Base-by-base conservation (phyloP, 495 filamentous ascomycete species). In the Lepidopterella palustris region DNA sequence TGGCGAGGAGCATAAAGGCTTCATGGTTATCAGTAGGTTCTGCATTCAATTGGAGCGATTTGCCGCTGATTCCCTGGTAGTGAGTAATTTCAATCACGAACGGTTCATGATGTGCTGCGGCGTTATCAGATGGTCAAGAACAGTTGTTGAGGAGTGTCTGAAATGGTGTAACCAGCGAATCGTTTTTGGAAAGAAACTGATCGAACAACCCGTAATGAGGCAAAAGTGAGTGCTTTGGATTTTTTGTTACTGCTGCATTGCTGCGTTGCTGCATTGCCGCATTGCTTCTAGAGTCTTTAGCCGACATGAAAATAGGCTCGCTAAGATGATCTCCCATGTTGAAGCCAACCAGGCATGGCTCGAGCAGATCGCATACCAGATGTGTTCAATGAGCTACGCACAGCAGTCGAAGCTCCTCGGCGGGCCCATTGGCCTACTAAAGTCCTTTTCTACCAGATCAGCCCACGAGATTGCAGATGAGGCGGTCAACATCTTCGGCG, bases 81-180 rank as follows among this genome's bases (percentile, higher is more conserved):
- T 61, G 25, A 39, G 25, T 47, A 62, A 64, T 55, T 64, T 65
- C 63, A 68, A 66, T 42, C 68, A 69, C 51, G 71, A 74, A 57
- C 66, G 71, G 6, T 71, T 65, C 52, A 72, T 71, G 70, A 75
- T 75, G 73, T 72, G 70, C 62, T 80, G 80, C 65, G 86, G 73
- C 40, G 82, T 86, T 0, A 80, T 86, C 60, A 84, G 87, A 24
- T 76, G 78, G 72, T 83, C 78, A 49, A 81, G 87, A 58, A 78
- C 83, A 0, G 79, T 93, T 0, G 85, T 89, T 3, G 89, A 93
- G 65, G 90, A 95, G 68, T 92, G 86, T 66, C 75, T 95, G 59
- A 93, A 93, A 70, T 95, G 90, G 89, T 81, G 84, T 58, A 89
- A 92, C 76, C 90, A 95, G 73, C 84, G 90, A 35, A 77, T 90